Evolutionary conservation across 2,329 filamentous ascomycete genomes (phyloP).

Genomic region (Nakataea oryzae): DNA sequence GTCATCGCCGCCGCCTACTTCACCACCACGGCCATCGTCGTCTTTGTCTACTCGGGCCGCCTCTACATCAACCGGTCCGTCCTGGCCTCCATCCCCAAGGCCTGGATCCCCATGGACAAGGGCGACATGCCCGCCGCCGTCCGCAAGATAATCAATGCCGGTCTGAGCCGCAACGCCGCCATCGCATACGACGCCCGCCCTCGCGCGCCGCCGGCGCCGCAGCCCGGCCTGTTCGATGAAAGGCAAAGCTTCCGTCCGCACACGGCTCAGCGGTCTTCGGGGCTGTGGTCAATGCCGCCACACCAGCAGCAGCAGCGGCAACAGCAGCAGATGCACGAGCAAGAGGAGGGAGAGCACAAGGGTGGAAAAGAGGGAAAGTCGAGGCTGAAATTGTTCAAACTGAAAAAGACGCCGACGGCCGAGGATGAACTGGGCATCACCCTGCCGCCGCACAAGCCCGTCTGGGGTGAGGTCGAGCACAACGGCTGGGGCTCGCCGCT

Average conservation of each 20-base stretch:
- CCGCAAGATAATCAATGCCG: conserved; percentile 61
- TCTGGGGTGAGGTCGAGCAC: conserved; percentile 81
- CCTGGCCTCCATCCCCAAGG: conserved; percentile 73
- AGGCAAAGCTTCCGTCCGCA: conserved; percentile 5
- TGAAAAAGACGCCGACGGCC: conserved; percentile 10
- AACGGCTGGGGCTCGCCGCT: conserved; percentile 80
- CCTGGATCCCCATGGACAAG: conserved; percentile 77
- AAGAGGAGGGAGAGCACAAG: conserved; percentile 1
- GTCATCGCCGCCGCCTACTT: conserved; percentile 74
- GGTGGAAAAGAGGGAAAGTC: not conserved
- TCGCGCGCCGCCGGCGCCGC: conserved; percentile 32
- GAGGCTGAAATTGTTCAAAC: conserved; percentile 1
- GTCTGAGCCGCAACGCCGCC: conserved; percentile 65
- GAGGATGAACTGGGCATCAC: conserved; percentile 25
- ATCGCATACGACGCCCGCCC: conserved; percentile 73
- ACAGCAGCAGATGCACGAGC: conserved; percentile 1
- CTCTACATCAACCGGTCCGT: conserved; percentile 78
- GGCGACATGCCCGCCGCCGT: conserved; percentile 70
- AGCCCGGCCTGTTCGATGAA: conserved; percentile 6
- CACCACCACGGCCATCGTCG: conserved; percentile 57
- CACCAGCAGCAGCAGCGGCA: not conserved
- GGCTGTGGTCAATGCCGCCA: not conserved
- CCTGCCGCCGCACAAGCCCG: conserved; percentile 38
- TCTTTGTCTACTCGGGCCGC: conserved; percentile 72
- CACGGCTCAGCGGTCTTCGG: not conserved